Conservation (phyloP, 192 early-diverging fungal species). For the Rhizophagus prolifer region DNA sequence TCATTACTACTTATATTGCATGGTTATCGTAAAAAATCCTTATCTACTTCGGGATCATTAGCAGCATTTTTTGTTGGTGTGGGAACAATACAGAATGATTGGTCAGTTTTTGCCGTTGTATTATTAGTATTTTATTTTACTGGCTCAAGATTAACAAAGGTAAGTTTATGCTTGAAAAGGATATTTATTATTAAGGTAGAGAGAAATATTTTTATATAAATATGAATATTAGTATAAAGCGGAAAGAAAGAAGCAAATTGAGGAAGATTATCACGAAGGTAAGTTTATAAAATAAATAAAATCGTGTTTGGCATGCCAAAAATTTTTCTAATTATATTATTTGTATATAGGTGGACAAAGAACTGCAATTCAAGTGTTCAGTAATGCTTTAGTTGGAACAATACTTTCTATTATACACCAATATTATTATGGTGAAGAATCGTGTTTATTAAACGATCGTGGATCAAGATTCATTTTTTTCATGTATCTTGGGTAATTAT, state of each 20-base stretch:
- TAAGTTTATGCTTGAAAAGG: constrained; percentile 21
- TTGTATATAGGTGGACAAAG: constrained; percentile 44
- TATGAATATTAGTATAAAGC: constrained; percentile 38
- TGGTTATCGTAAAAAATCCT: constrained; percentile 67
- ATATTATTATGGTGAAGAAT: constrained; percentile 40
- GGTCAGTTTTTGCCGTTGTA: constrained; percentile 61
- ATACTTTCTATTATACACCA: constrained; percentile 43
- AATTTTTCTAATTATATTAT: background rate
- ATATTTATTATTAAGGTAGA: background rate
- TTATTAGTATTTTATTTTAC: constrained; percentile 77
- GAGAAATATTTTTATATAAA: background rate
- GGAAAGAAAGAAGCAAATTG: constrained; percentile 40
- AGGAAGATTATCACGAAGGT: constrained; percentile 40
- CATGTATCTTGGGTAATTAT: constrained; percentile 48
- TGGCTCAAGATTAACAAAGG: constrained; percentile 58
- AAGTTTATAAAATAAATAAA: background rate
- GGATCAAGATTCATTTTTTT: constrained; percentile 41
- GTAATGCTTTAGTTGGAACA: constrained; percentile 51
- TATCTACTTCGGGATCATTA: constrained; percentile 65
- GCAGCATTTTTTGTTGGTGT: constrained; percentile 76
- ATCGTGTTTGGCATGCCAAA: too few relatives aligned
- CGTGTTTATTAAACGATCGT: constrained; percentile 34
- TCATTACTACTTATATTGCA: constrained; percentile 45
- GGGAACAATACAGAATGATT: constrained; percentile 68
- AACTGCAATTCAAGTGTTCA: constrained; percentile 50